phyloP scores from a whole-genome alignment of 768 basidiomycete genomes.

The Lentinula aciculospora region DNA sequence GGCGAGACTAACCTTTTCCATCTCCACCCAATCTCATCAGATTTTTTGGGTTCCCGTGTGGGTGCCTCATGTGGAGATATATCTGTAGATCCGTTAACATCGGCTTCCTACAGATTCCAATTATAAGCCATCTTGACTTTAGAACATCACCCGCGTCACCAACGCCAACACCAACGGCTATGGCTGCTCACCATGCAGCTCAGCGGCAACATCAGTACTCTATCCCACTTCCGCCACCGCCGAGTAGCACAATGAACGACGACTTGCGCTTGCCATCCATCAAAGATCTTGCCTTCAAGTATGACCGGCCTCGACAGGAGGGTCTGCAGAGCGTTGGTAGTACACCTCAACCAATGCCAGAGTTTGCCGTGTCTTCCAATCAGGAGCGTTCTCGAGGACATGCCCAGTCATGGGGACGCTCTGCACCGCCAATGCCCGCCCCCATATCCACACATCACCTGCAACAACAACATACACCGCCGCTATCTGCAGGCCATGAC shows the following conservation, averaged over 20 bases:
- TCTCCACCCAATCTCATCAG: slow-evolving; percentile 11
- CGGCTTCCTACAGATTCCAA: slow-evolving; percentile 47
- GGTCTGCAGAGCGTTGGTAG: slow-evolving; percentile 14
- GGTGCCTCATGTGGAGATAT: slow-evolving; percentile 4
- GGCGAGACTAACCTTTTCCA: slow-evolving; percentile 12
- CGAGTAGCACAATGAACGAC: slow-evolving; percentile 19
- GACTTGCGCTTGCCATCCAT: slow-evolving; percentile 63
- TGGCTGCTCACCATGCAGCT: slow-evolving; percentile 45
- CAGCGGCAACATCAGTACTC: slow-evolving; percentile 31
- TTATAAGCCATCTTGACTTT: slow-evolving; percentile 27
- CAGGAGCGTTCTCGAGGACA: slow-evolving; percentile 28
- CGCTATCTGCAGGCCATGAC: slow-evolving; percentile 40
- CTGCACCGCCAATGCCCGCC: slow-evolving; percentile 12
- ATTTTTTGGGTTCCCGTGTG: slow-evolving; percentile 13
- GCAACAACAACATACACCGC: slow-evolving; percentile 45
- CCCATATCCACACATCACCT: slow-evolving; percentile 19
- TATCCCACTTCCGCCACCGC: slow-evolving; percentile 28
- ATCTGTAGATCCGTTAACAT: slow-evolving; percentile 53
- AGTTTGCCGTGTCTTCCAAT: slow-evolving; percentile 20
- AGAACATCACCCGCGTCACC: slow-evolving; percentile 14
- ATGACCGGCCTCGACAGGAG: slow-evolving; percentile 25
- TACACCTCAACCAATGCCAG: slow-evolving; percentile 23
- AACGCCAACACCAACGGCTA: slow-evolving; percentile 19
- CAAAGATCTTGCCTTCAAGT: slow-evolving; percentile 66
- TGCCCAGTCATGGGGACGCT: slow-evolving; percentile 28